Evolutionary conservation across 2,329 filamentous ascomycete species (phyloP).

Genomic region (Colletotrichum liaoningense): DNA sequence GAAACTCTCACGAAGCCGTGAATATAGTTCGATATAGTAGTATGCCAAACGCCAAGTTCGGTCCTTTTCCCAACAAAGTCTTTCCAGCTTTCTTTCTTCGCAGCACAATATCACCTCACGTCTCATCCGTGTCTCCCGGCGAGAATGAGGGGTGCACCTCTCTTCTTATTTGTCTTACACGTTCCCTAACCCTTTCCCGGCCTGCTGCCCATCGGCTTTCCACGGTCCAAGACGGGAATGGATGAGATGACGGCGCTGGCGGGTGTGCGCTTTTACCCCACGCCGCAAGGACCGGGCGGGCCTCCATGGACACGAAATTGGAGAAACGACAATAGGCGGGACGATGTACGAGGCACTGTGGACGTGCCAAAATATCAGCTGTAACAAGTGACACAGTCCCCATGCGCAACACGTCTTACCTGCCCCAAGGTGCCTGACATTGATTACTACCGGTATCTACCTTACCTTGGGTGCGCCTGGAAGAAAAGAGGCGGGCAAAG

Average conservation of each 20-base stretch:
- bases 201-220: slow-evolving; percentile 21
- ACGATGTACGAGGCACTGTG: too few relatives aligned
- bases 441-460: too few relatives aligned
- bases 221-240: slow-evolving; percentile 18
- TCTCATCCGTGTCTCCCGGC: background rate
- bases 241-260: background rate
- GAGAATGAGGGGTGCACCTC: background rate
- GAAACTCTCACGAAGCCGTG: background rate
- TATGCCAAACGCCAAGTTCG: background rate
- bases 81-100: background rate
- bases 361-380: too few relatives aligned
- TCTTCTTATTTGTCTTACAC: background rate
- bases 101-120: background rate
- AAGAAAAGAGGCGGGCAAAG: background rate
- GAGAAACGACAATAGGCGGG: too few relatives aligned
- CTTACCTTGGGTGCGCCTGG: too few relatives aligned
- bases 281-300: background rate
- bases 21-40: background rate
- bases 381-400: too few relatives aligned
- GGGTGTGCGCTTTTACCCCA: background rate
- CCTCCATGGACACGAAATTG: background rate
- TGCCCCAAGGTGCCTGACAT: too few relatives aligned
- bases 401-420: too few relatives aligned
- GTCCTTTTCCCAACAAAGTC: background rate
- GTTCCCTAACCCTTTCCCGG: background rate